Conservation (phyloP, 1,139 yeast species). For the Saccharomyces uvarum region DNA sequence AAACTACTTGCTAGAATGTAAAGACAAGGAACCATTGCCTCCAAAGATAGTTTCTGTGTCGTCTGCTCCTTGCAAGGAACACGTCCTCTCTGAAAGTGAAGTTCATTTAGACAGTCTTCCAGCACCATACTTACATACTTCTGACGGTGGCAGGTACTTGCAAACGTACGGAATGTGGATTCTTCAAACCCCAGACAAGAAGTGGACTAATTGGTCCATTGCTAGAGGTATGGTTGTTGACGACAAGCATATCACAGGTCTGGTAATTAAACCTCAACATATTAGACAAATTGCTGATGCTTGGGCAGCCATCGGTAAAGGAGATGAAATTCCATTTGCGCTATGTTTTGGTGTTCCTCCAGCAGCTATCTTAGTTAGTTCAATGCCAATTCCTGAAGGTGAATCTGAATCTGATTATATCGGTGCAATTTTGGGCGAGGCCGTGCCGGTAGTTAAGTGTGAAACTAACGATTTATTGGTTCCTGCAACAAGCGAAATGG, state of each 20-base stretch:
- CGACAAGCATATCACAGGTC: slow-evolving; percentile 19
- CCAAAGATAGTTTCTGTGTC: slow-evolving; percentile 10
- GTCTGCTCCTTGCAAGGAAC: slow-evolving; percentile 17
- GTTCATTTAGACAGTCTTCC: slow-evolving; percentile 17
- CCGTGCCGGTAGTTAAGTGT: slow-evolving; percentile 18
- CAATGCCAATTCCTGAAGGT: slow-evolving; percentile 26
- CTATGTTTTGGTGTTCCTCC: slow-evolving; percentile 27
- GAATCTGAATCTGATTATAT: slow-evolving; percentile 20
- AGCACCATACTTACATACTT: slow-evolving; percentile 15
- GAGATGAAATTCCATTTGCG: slow-evolving; percentile 16
- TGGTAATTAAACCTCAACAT: slow-evolving; percentile 23
- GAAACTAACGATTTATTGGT: slow-evolving; percentile 17
- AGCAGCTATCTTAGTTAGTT: slow-evolving; percentile 22
- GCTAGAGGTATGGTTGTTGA: slow-evolving; percentile 22
- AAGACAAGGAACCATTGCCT: slow-evolving; percentile 11
- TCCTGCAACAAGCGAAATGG: slow-evolving; percentile 23
- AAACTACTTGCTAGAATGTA: slow-evolving; percentile 13
- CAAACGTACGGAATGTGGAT: slow-evolving; percentile 26
- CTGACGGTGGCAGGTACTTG: slow-evolving; percentile 22
- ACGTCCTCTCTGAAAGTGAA: slow-evolving; percentile 14
- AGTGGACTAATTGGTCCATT: slow-evolving; percentile 26
- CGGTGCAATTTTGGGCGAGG: slow-evolving; percentile 21
- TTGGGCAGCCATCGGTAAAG: slow-evolving; percentile 20
- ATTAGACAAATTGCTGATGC: slow-evolving; percentile 19
- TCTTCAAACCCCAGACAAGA: slow-evolving; percentile 21